Conservation (phyloP, 2,329 filamentous ascomycete species). For the Phialocephala sp. region DNA sequence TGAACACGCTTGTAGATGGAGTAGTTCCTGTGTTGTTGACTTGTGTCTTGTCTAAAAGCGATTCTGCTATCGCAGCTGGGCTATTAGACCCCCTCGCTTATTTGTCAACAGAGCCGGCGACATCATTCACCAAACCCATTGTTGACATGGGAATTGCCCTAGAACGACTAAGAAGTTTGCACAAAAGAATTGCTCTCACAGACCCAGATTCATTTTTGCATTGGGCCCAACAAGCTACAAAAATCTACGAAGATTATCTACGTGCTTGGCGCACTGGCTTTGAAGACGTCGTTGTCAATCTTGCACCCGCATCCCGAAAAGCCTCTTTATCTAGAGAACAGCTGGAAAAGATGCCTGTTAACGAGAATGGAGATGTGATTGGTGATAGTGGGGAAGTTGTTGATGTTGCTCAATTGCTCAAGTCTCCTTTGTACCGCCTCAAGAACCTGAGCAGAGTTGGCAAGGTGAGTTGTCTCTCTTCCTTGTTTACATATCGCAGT, state of each 20-base stretch:
- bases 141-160: conserved; percentile 92
- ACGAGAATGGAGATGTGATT: conserved; percentile 69
- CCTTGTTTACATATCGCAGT: neutral
- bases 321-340: conserved; percentile 63
- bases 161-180: conserved; percentile 80
- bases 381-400: conserved; percentile 78
- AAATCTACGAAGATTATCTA: conserved; percentile 85
- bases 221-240: conserved; percentile 81
- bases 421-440: conserved; percentile 83
- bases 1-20: conserved; percentile 91
- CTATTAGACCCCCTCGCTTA: conserved; percentile 63
- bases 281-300: conserved; percentile 91
- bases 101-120: conserved; percentile 59
- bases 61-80: conserved; percentile 66
- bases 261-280: conserved; percentile 91
- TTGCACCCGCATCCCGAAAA: conserved; percentile 66
- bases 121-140: conserved; percentile 77
- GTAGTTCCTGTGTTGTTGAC: conserved; percentile 92
- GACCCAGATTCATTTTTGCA: conserved; percentile 74
- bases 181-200: conserved; percentile 78
- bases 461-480: conserved; percentile 56
- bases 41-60: conserved; percentile 77
- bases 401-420: conserved; percentile 91
- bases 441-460: conserved; percentile 88
- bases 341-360: conserved; percentile 63